Percentiles rank a stretch among this genome's conserved stretches.
phyloP scores from a whole-genome alignment of 257 asterid species.

The Solanum infundibuliforme region DNA sequence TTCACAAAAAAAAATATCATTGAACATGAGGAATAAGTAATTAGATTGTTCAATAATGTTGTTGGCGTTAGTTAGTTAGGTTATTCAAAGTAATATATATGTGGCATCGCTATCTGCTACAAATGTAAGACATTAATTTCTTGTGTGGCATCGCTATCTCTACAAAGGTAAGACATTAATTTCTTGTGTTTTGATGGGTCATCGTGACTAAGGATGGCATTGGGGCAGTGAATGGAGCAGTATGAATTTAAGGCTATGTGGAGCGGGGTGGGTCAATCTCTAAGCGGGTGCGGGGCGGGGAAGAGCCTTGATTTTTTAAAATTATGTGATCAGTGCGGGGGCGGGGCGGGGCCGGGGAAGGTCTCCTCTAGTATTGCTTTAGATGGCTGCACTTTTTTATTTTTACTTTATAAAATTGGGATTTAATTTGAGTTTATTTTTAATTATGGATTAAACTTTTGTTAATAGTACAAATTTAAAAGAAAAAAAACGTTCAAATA shows the following conservation, averaged over 20 bases:
- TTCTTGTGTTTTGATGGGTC: neutral
- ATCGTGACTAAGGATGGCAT: neutral
- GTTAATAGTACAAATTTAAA: neutral
- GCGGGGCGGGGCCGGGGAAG: too few relatives aligned
- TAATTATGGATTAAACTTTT: too few relatives aligned
- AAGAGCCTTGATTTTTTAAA: neutral
- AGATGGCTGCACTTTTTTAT: neutral
- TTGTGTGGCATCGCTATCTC: neutral
- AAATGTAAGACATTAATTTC: neutral
- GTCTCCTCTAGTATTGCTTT: neutral
- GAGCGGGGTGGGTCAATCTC: neutral
- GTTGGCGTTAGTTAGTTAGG: neutral
- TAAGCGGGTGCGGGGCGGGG: neutral
- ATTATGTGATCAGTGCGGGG: neutral
- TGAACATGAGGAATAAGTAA: neutral
- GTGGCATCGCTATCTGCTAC: neutral
- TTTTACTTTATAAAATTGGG: neutral
- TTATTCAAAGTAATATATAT: too few relatives aligned
- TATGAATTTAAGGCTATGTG: neutral
- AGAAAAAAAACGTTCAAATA: too few relatives aligned
- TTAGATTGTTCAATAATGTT: neutral
- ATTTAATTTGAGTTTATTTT: neutral
- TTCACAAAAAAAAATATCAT: neutral
- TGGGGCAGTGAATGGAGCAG: neutral
- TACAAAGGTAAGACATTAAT: neutral